These are phyloP conservation scores for Rhodotorula sp. DNA, from an alignment of 1,284 basidiomycete species.

Conservation along the genomic window DNA sequence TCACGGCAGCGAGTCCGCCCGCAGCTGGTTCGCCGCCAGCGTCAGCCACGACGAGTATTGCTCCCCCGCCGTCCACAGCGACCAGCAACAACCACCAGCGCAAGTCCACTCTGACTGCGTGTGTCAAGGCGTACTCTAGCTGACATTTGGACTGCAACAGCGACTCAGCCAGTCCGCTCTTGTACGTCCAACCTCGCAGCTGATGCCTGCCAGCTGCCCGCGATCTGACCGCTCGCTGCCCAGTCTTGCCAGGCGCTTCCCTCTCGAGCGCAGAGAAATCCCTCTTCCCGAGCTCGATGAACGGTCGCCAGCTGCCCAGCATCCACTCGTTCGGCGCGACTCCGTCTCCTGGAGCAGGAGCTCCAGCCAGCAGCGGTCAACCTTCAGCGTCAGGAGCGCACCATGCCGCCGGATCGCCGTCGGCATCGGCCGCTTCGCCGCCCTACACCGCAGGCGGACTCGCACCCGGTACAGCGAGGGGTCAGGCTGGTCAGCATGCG, in stretches of 20 bases:
- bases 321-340: constrained; percentile 24
- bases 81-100: not conserved
- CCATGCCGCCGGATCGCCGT: not conserved
- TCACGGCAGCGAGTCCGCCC: too few relatives aligned
- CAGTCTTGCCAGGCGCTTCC: constrained; percentile 1
- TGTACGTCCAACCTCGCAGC: too few relatives aligned
- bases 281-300: constrained; percentile 27
- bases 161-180: not conserved
- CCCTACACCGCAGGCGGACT: not conserved
- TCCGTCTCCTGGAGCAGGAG: not conserved
- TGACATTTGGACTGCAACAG: not conserved
- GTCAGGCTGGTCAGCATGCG: too few relatives aligned
- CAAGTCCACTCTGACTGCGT: too few relatives aligned
- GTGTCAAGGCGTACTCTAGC: not conserved
- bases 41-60: too few relatives aligned
- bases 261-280: constrained; percentile 12
- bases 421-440: not conserved
- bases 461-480: not conserved
- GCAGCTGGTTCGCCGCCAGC: too few relatives aligned
- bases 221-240: not conserved
- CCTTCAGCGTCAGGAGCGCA: not conserved
- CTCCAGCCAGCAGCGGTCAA: not conserved
- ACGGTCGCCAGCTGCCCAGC: constrained; percentile 23
- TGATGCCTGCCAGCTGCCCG: not conserved
- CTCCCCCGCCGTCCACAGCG: too few relatives aligned